Base-by-base conservation (phyloP, 1,284 basidiomycete species). In the Fomitopsis palustris region DNA sequence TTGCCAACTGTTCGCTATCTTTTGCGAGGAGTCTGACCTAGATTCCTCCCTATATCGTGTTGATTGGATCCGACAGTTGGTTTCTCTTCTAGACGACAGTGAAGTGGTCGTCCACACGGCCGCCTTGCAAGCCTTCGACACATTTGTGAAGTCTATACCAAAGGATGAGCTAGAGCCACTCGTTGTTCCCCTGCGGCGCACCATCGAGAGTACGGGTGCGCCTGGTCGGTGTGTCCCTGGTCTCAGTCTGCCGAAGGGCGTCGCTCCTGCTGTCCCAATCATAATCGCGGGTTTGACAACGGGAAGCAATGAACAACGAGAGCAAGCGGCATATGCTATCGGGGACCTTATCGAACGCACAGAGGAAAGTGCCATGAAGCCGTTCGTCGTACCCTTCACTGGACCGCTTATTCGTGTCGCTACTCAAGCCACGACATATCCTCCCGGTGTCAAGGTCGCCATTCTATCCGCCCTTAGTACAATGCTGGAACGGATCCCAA, bases 351-450 rank as follows among this genome's bases (percentile, higher is more conserved):
- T 98, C 17, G 91, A 96, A 72, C 85, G 95, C 29, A 98, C 95
- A 0, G 86, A 90, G 31, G 90, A 96, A 70, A 83, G 79, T 23
- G 88, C 94, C 1, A 92, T 99, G 84, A 98, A 97, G 74, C 93
- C 95, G 0, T 98, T 94, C 74, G 94, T 98, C 62, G 96, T 98
- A 12, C 92, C 93, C 35, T 95, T 98, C 72, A 98, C 96, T 23
- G 96, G 96, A 27, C 95, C 96, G 2, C 87, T 98, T 64, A 98
- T 98, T 69, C 90, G 93, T 69, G 93, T 96, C 39, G 94, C 93
- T 2, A 93, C 92, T 0, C 90, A 93, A 72, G 88, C 92, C 17
- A 91, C 89, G 54, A 86, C 88, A 0, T 93, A 94, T 70, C 94
- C 95, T 6, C 91, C 95, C 1, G 91, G 88, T 27, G 93, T 97